A percentile compares a stretch with the other conserved stretches of the same genome.
Evolutionary conservation across 164 flowering plant genomes (phyloP).

Genomic region (Echeveria elegans): DNA sequence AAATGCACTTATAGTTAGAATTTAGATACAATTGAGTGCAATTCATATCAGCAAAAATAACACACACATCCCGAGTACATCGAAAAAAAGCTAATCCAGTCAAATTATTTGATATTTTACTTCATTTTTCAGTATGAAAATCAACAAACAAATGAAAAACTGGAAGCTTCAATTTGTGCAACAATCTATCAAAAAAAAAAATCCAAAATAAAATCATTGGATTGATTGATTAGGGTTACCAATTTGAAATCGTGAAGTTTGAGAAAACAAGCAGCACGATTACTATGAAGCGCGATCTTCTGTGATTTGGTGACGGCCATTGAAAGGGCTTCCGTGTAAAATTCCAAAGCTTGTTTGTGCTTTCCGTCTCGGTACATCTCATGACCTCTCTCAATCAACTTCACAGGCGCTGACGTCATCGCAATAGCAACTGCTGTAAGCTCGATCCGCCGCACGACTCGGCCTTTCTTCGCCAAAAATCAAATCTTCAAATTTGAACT

Average conservation of each 20-base stretch:
- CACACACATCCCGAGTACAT: no score
- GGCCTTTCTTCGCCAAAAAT: neutral
- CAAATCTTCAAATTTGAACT: neutral
- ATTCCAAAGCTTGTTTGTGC: conserved; percentile 60
- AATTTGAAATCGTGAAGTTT: conserved; percentile 69
- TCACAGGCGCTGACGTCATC: conserved; percentile 22
- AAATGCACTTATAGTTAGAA: no score
- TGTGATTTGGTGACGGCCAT: conserved; percentile 72
- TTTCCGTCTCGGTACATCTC: conserved; percentile 84
- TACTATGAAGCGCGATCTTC: conserved; percentile 88
- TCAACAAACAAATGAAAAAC: neutral
- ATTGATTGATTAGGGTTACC: conserved; percentile 24
- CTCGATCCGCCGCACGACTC: neutral
- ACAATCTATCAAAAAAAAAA: neutral
- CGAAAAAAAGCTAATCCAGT: no score
- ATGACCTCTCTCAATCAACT: conserved; percentile 79
- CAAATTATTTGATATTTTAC: no score
- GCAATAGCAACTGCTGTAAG: no score
- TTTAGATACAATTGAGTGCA: no score
- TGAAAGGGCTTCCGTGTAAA: conserved; percentile 72
- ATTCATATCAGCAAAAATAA: no score
- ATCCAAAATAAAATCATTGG: no score
- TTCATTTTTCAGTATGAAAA: neutral
- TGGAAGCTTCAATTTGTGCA: no score
- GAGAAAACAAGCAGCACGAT: conserved; percentile 85